These are phyloP conservation scores for Aspergillus floridensis DNA, from an alignment of 2,329 filamentous ascomycete genomes.

Conservation along the genomic window DNA sequence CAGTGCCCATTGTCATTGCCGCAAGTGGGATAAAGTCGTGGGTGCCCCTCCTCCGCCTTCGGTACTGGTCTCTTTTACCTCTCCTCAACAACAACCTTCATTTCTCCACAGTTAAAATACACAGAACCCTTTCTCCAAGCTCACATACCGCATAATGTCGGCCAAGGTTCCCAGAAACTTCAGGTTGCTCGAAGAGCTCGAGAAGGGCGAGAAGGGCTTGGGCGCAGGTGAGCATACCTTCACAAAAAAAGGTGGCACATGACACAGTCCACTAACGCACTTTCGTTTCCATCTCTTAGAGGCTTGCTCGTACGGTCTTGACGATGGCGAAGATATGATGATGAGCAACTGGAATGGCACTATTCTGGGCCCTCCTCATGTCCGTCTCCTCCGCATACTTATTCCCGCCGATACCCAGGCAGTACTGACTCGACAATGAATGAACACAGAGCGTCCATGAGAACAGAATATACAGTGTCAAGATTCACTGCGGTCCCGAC, in stretches of 20 bases:
- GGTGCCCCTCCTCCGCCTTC: constrained; percentile 21
- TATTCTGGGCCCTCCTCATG: constrained; percentile 92
- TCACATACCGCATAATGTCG: constrained; percentile 44
- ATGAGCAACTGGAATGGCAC: constrained; percentile 99
- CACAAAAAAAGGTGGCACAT: neutral
- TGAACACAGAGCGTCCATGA: constrained; percentile 80
- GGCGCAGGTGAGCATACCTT: constrained; percentile 63
- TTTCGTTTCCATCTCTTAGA: constrained; percentile 53
- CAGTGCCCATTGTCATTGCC: neutral
- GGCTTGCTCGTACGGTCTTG: constrained; percentile 93
- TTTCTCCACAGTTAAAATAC: constrained; percentile 8
- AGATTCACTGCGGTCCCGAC: constrained; percentile 86
- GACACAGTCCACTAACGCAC: constrained; percentile 23
- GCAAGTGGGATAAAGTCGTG: constrained; percentile 11
- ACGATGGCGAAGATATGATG: constrained; percentile 87
- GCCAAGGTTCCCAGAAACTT: constrained; percentile 94
- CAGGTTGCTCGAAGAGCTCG: constrained; percentile 90
- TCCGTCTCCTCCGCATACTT: constrained; percentile 48
- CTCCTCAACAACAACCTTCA: neutral
- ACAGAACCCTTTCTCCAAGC: neutral
- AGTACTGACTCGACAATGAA: constrained; percentile 16
- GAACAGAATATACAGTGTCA: constrained; percentile 97
- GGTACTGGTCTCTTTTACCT: constrained; percentile 4
- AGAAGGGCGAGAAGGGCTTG: constrained; percentile 97
- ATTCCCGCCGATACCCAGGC: neutral